phyloP scores from a whole-genome alignment of 2,329 filamentous ascomycete genomes.

The Pezizomycotina sp. region DNA sequence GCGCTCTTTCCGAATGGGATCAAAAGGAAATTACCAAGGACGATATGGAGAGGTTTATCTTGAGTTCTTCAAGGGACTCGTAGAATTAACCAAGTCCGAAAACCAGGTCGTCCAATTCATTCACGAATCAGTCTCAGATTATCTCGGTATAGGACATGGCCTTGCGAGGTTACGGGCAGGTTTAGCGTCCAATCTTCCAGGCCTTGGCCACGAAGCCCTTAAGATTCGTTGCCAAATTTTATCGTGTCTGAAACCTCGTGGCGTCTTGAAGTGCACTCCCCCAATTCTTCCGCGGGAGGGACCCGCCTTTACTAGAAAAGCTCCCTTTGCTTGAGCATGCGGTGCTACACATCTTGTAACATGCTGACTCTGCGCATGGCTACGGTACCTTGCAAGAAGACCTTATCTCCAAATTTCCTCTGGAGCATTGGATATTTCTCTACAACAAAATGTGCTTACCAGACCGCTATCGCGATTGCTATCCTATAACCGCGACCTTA shows the following conservation, averaged over 20 bases:
- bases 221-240: constrained; percentile 33
- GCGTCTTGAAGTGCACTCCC: constrained; percentile 17
- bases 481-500: constrained; percentile 23
- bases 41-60: constrained; percentile 28
- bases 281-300: constrained; percentile 19
- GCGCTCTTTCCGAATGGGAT: constrained; percentile 20
- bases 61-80: constrained; percentile 38
- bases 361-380: constrained; percentile 30
- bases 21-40: constrained; percentile 17
- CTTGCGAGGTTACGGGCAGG: constrained; percentile 26
- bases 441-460: constrained; percentile 28
- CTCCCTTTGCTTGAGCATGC: constrained; percentile 37
- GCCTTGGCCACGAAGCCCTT: constrained; percentile 32
- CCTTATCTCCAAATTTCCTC: constrained; percentile 27
- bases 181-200: constrained; percentile 22
- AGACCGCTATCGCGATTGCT: constrained; percentile 25
- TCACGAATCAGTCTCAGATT: constrained; percentile 38
- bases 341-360: constrained; percentile 29
- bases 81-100: constrained; percentile 30
- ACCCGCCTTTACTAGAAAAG: constrained; percentile 14
- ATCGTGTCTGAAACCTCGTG: constrained; percentile 25
- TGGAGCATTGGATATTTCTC: constrained; percentile 26
- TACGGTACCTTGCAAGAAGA: constrained; percentile 23
- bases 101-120: constrained; percentile 36
- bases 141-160: constrained; percentile 30